A percentile compares a stretch with the other conserved stretches of the same genome.
Conservation (phyloP, 176 grass and related monocot genomes). For the Zea luxurians region DNA sequence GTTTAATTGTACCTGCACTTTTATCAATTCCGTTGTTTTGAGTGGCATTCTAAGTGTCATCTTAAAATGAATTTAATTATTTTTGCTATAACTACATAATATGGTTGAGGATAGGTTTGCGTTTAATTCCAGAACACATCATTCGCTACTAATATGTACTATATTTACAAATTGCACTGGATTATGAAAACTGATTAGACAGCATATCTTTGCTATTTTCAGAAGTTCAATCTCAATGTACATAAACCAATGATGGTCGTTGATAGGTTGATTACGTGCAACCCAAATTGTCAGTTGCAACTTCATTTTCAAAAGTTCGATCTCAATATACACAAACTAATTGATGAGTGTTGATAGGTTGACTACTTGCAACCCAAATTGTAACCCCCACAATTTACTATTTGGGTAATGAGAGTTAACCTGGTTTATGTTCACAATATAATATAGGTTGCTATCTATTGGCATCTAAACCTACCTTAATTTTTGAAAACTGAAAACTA, state of each 20-base stretch:
- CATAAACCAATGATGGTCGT: background rate
- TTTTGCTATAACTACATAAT: background rate
- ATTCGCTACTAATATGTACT: background rate
- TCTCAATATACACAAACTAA: background rate
- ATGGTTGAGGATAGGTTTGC: background rate
- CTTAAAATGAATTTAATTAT: background rate
- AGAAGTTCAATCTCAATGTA: background rate
- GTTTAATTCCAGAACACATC: background rate
- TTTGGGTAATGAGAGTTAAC: background rate
- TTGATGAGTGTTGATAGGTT: background rate
- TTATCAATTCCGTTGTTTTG: background rate
- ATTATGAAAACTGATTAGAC: background rate
- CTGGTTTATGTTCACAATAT: background rate
- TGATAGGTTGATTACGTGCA: background rate
- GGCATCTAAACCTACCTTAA: background rate
- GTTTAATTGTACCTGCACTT: background rate
- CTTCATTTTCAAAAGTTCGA: background rate
- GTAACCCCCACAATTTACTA: background rate
- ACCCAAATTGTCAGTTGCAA: constrained; percentile 1
- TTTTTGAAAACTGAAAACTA: background rate
- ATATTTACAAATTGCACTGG: background rate
- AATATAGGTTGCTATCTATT: background rate
- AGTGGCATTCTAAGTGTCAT: background rate
- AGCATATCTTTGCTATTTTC: background rate
- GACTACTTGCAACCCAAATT: background rate